Base-by-base conservation (phyloP, 495 filamentous ascomycete genomes). In the Penicillium herquei region DNA sequence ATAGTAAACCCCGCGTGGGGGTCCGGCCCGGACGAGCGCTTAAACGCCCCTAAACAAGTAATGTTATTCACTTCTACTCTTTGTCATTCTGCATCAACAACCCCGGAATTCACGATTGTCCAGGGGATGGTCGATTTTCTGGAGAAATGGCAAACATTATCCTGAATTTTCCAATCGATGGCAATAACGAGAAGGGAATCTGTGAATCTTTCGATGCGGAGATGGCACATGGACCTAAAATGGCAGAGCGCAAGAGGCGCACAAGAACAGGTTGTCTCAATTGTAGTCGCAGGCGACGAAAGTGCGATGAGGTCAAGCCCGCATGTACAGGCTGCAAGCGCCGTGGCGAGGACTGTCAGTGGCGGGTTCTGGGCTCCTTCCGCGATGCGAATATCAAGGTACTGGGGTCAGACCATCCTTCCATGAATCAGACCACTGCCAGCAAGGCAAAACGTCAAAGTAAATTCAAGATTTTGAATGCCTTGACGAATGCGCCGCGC, bases 241-340 rank as follows among this genome's bases (percentile, higher is more conserved):
- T 39, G 12, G 13, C 21, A 32, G 54, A 55, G 43, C 63, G 56
- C n/a, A 65, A 67, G 55, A 70, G 63, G 49, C 62, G 70, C 37
- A 72, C 68, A 13, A 57, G 70, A 39, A 70, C 60, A 5, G 70
- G 70, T 14, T 72, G 66, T 56, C 46, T 69, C 14, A 72, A 72
- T 52, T 70, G 70, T 61, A 67, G 66, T 57, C 64, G 64, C 13
- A 58, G 66, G 6, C 55, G 68, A 30, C 59, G 67, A 45, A 70
- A 72, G 63, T 72, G 67, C 45, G 68, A 72, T 31, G 67, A 72
- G 52, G 45, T 40, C 6, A 72, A 69, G 48, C 70, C 70, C 9
- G 54, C 54, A 3, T 72, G 70, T 41, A 64, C 60, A 6, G 64
- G 65, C 44, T 72, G 70, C 51, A 67, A 67, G 41, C 66, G 62